A percentile compares a stretch with the other conserved stretches of the same genome.
Conservation (phyloP, 192 early-diverging fungal species). For the Umbelopsis isabellina region DNA sequence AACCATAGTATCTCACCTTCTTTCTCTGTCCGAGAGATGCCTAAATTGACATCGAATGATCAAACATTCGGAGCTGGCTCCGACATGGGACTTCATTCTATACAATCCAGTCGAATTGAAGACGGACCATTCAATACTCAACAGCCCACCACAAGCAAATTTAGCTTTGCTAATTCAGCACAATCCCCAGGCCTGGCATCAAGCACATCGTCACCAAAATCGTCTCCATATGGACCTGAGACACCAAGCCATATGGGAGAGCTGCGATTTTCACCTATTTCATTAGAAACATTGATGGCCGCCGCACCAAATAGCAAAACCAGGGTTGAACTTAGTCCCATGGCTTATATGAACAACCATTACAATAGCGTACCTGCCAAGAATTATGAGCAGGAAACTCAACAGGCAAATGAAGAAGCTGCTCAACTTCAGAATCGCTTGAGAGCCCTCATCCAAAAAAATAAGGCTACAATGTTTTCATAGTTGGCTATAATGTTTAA, state of each 20-base stretch:
- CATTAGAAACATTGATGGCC: slow-evolving; percentile 2
- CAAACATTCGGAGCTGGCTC: slow-evolving; percentile 9
- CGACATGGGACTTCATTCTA: background rate
- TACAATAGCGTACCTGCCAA: background rate
- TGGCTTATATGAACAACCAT: background rate
- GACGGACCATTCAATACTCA: background rate
- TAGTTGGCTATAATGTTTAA: background rate
- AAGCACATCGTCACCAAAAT: background rate
- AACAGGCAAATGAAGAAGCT: slow-evolving; percentile 4
- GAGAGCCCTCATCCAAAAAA: slow-evolving; percentile 7
- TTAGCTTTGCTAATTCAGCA: background rate
- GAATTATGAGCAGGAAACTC: background rate
- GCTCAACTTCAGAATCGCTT: slow-evolving; percentile 16
- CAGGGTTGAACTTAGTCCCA: background rate
- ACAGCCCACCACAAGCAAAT: too few relatives aligned
- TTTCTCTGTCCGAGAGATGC: slow-evolving; percentile 1
- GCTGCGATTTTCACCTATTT: background rate
- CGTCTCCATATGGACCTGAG: slow-evolving; percentile 15
- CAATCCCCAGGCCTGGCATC: background rate
- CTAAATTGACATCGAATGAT: background rate
- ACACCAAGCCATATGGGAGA: background rate
- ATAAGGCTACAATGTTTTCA: slow-evolving; percentile 12
- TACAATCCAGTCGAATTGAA: background rate
- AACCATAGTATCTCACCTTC: background rate
- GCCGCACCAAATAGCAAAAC: background rate